Conservation (phyloP, 2,329 filamentous ascomycete genomes). For the Fusarium concolor region DNA sequence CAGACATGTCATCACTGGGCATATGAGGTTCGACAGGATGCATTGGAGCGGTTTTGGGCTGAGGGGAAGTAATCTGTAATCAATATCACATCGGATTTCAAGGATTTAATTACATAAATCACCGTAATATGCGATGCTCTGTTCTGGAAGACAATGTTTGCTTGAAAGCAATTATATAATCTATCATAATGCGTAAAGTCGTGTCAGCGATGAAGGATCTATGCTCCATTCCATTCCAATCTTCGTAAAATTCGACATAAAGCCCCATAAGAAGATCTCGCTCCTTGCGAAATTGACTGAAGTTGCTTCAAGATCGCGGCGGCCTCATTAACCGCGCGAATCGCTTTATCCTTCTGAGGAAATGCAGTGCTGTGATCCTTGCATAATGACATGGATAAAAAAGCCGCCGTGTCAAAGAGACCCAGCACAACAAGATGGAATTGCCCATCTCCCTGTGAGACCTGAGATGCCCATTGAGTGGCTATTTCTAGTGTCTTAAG, state of each 20-base stretch:
- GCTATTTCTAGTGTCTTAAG: background rate
- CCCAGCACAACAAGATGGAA: slow-evolving; percentile 9
- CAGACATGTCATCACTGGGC: slow-evolving; percentile 29
- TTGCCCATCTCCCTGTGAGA: slow-evolving; percentile 1
- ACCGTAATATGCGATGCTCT: no score
- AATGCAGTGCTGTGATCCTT: background rate
- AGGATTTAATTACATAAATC: no score
- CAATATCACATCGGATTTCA: no score
- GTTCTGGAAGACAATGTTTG: no score
- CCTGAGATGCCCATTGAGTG: slow-evolving; percentile 6
- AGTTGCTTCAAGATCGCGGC: background rate
- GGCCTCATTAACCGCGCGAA: background rate
- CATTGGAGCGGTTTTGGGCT: slow-evolving; percentile 15
- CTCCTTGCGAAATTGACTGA: background rate
- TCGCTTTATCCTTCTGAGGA: background rate
- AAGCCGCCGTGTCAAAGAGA: slow-evolving; percentile 16
- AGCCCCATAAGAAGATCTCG: slow-evolving; percentile 1
- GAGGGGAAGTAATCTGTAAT: background rate
- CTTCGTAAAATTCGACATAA: slow-evolving; percentile 6
- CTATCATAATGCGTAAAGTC: background rate
- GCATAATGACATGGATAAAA: background rate
- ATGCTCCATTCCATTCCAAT: background rate
- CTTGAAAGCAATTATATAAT: background rate
- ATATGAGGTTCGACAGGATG: slow-evolving; percentile 19
- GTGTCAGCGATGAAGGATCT: background rate